Percentiles rank a stretch among this genome's conserved stretches.
These are phyloP conservation scores for Mentha longifolia DNA, from an alignment of 257 asterid species.

Conservation along the genomic window DNA sequence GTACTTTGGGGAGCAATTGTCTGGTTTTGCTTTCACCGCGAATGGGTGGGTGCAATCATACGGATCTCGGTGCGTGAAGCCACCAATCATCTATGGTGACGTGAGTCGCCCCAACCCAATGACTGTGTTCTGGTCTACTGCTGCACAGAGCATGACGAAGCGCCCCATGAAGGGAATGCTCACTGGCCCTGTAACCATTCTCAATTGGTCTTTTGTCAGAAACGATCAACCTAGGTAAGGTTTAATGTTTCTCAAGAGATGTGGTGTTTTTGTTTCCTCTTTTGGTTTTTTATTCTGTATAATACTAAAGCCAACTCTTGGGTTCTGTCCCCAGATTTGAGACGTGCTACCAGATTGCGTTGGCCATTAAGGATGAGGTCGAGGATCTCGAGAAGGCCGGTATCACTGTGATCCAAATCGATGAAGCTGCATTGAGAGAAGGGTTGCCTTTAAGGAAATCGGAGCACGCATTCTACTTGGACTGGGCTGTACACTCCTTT, in stretches of 20 bases:
- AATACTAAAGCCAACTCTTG: conserved; percentile 12
- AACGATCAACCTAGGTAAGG: conserved; percentile 94
- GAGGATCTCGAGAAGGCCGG: conserved; percentile 98
- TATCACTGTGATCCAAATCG: conserved; percentile 86
- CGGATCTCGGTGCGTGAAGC: conserved; percentile 99
- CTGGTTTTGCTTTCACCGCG: conserved; percentile 96
- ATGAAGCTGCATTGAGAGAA: conserved; percentile 96
- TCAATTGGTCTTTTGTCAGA: conserved; percentile 96
- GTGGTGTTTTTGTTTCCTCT: background rate
- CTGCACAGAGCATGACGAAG: conserved; percentile 97
- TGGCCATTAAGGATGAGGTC: conserved; percentile 95
- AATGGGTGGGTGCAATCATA: conserved; percentile 99
- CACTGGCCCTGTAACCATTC: conserved; percentile 98
- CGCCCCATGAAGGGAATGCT: conserved; percentile 99
- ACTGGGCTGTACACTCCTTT: conserved; percentile 99
- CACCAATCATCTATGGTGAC: conserved; percentile 98
- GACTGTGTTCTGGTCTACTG: conserved; percentile 99
- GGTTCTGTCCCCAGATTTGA: conserved; percentile 56
- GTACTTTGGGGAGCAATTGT: conserved; percentile 97
- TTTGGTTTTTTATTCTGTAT: background rate
- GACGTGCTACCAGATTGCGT: conserved; percentile 94
- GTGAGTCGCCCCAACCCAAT: conserved; percentile 97
- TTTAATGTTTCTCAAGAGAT: background rate
- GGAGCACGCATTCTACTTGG: conserved; percentile 90
- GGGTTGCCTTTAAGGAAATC: conserved; percentile 95